A percentile compares a stretch with the other conserved stretches of the same genome.
phyloP scores from a whole-genome alignment of 2,329 filamentous ascomycete genomes.

The Fusarium sp. region DNA sequence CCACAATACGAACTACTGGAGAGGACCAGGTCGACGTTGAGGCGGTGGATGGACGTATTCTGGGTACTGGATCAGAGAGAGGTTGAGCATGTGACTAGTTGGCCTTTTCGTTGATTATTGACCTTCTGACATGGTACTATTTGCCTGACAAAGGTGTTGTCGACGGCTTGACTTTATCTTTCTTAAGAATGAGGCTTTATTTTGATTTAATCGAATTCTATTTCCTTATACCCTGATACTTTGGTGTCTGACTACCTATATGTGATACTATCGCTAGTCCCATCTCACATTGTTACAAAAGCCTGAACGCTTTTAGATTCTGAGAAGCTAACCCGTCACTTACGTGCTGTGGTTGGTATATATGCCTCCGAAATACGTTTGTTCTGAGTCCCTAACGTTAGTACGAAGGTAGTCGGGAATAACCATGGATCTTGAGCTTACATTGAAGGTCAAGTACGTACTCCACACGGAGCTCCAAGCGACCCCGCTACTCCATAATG shows the following conservation, averaged over 20 bases:
- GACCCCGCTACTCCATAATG: slow-evolving; percentile 43
- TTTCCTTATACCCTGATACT: not conserved
- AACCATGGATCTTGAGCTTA: slow-evolving; percentile 10
- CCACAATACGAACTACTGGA: not conserved
- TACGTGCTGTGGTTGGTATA: not conserved
- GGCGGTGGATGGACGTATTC: not conserved
- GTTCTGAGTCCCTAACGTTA: not conserved
- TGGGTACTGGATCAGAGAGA: not conserved
- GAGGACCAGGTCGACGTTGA: not conserved
- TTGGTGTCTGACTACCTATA: not conserved
- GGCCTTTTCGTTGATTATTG: slow-evolving; percentile 8
- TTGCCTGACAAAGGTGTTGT: slow-evolving; percentile 24
- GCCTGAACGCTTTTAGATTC: no score
- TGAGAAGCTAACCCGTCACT: not conserved
- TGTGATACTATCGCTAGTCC: not conserved
- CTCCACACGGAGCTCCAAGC: slow-evolving; percentile 34
- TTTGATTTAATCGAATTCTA: slow-evolving; percentile 29
- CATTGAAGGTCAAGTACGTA: slow-evolving; percentile 26
- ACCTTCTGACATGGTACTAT: slow-evolving; percentile 8
- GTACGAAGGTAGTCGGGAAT: not conserved
- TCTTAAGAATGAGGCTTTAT: slow-evolving; percentile 32
- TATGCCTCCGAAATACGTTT: not conserved
- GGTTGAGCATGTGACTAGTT: slow-evolving; percentile 17
- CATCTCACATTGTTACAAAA: not conserved
- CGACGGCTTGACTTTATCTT: slow-evolving; percentile 24